Conservation (phyloP, 768 basidiomycete species). For the Trametes cinnabarina region DNA sequence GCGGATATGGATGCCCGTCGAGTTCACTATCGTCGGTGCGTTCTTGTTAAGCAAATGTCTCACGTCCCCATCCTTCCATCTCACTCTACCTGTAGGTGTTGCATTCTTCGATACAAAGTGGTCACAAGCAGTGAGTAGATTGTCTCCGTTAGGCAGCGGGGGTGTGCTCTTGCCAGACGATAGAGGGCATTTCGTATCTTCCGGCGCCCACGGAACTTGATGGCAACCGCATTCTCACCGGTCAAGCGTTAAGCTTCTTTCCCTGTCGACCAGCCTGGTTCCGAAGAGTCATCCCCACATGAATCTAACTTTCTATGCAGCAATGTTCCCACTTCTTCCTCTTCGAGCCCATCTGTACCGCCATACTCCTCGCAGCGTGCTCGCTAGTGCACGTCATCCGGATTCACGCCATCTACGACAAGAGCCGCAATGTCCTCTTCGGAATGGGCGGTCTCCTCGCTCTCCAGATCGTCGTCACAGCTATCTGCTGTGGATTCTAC, state of each 20-base stretch:
- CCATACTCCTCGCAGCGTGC: conserved; percentile 71
- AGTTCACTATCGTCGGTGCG: conserved; percentile 73
- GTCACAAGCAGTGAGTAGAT: conserved; percentile 45
- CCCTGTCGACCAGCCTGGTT: not conserved
- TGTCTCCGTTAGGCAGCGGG: too few relatives aligned
- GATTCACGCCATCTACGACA: conserved; percentile 76
- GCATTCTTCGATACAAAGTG: conserved; percentile 83
- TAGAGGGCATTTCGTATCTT: not conserved
- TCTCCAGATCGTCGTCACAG: conserved; percentile 70
- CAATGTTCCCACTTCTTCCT: conserved; percentile 71
- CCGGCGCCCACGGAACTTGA: conserved; percentile 6
- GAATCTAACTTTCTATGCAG: conserved; percentile 31
- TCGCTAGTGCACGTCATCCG: conserved; percentile 76
- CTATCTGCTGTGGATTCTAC: conserved; percentile 74
- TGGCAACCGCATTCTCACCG: not conserved
- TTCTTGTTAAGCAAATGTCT: conserved; percentile 14
- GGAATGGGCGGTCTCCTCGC: conserved; percentile 60
- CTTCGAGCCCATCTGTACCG: conserved; percentile 85
- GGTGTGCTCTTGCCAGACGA: not conserved
- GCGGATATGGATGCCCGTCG: conserved; percentile 72
- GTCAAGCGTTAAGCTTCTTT: not conserved
- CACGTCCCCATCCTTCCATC: conserved; percentile 5
- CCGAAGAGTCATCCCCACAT: not conserved
- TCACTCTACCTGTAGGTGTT: conserved; percentile 49
- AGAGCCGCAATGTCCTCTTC: conserved; percentile 50